Percentiles rank a stretch among this genome's conserved stretches.
phyloP scores from a whole-genome alignment of 1,284 basidiomycete species.

The Mycena sp. region DNA sequence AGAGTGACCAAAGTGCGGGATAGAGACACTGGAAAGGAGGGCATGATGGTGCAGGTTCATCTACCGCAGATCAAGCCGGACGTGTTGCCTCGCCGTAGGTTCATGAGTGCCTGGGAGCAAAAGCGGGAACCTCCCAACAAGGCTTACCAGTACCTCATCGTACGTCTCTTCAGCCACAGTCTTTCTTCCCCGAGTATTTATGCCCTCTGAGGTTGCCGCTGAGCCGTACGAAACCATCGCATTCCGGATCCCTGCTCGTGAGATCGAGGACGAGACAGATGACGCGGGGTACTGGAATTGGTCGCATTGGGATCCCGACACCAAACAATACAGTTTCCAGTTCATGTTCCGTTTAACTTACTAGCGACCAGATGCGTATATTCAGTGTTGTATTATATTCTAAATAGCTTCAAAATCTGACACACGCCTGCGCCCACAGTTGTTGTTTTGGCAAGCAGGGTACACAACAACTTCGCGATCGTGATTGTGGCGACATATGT shows the following conservation, averaged over 20 bases:
- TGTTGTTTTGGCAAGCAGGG: background rate
- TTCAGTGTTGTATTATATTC: slow-evolving; percentile 17
- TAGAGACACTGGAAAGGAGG: slow-evolving; percentile 81
- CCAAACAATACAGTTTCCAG: slow-evolving; percentile 95
- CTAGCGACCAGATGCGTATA: background rate
- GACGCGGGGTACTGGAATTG: slow-evolving; percentile 93
- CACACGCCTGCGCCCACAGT: slow-evolving; percentile 8
- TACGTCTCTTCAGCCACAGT: slow-evolving; percentile 53
- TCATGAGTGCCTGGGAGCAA: slow-evolving; percentile 99
- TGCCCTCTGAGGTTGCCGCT: slow-evolving; percentile 82
- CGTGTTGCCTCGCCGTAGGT: slow-evolving; percentile 87
- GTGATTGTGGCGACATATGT: slow-evolving; percentile 6
- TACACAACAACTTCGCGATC: too few species aligned
- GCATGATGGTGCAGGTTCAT: slow-evolving; percentile 97
- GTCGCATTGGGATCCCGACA: slow-evolving; percentile 98
- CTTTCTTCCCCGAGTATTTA: slow-evolving; percentile 21
- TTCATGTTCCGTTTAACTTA: slow-evolving; percentile 87
- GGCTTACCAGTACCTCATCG: slow-evolving; percentile 96
- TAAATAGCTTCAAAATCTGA: slow-evolving; percentile 12
- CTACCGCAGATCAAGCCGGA: slow-evolving; percentile 93
- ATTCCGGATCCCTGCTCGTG: slow-evolving; percentile 97
- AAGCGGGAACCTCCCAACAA: slow-evolving; percentile 95
- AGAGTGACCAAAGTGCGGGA: slow-evolving; percentile 91
- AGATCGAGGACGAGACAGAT: slow-evolving; percentile 94
- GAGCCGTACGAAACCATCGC: slow-evolving; percentile 99